Conservation (phyloP, 306 rosid species). For the Cajanus cajan region DNA sequence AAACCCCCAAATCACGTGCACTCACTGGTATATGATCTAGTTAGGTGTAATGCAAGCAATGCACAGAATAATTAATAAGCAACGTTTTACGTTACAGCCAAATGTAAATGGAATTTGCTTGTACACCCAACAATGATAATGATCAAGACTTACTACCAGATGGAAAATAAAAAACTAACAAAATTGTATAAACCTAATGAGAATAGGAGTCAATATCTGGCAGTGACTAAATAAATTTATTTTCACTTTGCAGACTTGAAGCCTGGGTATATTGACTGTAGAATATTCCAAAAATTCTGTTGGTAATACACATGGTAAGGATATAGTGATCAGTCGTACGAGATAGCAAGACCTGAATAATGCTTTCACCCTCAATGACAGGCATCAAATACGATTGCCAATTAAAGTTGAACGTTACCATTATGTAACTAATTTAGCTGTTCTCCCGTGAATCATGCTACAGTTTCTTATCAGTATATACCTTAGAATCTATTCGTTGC, state of each 20-base stretch:
- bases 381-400: constrained; percentile 32
- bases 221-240: constrained; percentile 15
- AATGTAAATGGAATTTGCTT: background rate
- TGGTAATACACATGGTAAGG: background rate
- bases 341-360: constrained; percentile 6
- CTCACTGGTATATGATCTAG: constrained; percentile 1
- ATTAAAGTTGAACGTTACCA: constrained; percentile 26
- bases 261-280: constrained; percentile 17
- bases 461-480: constrained; percentile 29
- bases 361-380: constrained; percentile 30
- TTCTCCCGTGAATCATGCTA: background rate
- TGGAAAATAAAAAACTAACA: constrained; percentile 5
- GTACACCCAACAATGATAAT: background rate
- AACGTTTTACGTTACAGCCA: constrained; percentile 4
- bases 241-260: constrained; percentile 14
- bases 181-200: constrained; percentile 20
- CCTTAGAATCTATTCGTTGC: constrained; percentile 27
- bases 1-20: background rate
- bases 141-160: constrained; percentile 1
- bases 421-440: constrained; percentile 8
- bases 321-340: background rate
- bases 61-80: constrained; percentile 14
- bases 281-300: constrained; percentile 23
- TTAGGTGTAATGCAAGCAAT: constrained; percentile 9
- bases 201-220: constrained; percentile 22